Conservation (phyloP, 345 rosid species). For the Salix viminalis region DNA sequence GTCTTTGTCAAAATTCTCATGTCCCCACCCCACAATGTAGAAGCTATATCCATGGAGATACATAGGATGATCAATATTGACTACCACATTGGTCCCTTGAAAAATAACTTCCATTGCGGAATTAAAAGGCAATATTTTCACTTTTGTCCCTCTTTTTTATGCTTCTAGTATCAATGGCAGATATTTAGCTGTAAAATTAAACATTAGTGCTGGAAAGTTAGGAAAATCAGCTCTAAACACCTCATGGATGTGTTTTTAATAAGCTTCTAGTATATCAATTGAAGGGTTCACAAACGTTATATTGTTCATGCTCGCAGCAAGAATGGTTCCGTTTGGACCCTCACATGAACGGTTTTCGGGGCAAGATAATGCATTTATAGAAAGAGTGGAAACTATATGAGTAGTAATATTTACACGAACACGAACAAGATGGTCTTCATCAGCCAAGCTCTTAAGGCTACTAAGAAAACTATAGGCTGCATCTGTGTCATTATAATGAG, state of each 20-base stretch:
- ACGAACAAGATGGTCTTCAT: too few species aligned
- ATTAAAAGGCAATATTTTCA: constrained; percentile 39
- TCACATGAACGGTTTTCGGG: background rate
- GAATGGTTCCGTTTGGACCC: constrained; percentile 1
- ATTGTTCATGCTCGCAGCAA: constrained; percentile 20
- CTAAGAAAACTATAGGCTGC: too few species aligned
- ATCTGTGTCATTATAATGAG: too few species aligned
- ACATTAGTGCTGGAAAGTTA: background rate
- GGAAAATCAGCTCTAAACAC: constrained; percentile 4
- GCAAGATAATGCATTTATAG: background rate
- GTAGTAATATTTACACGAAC: background rate
- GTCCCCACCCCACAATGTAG: constrained; percentile 60
- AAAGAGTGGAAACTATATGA: background rate
- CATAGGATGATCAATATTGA: constrained; percentile 57
- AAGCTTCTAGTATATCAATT: constrained; percentile 12
- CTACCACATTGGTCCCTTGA: constrained; percentile 55
- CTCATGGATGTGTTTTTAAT: constrained; percentile 4
- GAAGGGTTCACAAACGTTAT: constrained; percentile 7
- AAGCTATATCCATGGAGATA: constrained; percentile 73
- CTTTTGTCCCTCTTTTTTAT: constrained; percentile 18
- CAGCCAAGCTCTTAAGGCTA: too few species aligned
- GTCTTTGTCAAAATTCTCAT: constrained; percentile 48
- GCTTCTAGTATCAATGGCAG: background rate
- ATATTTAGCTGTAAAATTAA: background rate
- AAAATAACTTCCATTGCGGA: constrained; percentile 53